Base-by-base conservation (phyloP, 352 stramenopile species). In the Albugo laibachii region DNA sequence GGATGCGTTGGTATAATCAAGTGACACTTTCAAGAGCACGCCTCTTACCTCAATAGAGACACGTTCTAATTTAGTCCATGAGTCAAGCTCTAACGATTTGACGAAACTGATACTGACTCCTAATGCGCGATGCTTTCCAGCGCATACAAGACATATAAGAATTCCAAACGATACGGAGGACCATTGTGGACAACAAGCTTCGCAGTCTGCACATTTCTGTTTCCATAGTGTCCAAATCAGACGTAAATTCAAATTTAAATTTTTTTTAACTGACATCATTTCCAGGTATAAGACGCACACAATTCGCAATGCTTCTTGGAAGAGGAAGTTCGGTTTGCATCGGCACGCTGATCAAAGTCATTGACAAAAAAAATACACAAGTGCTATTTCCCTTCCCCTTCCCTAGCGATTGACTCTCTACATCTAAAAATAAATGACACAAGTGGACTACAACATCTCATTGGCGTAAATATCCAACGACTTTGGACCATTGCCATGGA, bases 21-120 rank as follows among this genome's bases (percentile, higher is more conserved):
- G 20, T 41, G 24, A 31, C 24, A 31, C 3, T 31, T 31, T 31
- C 3, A 6, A 8, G 2, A 35, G 3, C 6, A 48, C 43, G 19
- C 15, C 16, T 10, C 43, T 11, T 14, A 68, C 49, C 54, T 86
- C 69, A n/a, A 91, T 56, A 13, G 58, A 52, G 15, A 65, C 61
- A 11, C 67, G 57, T 45, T 91, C 72, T 4, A 18, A 58, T 8
- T 46, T 15, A 10, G 69, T 66, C 75, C 78, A 92, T 10, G 54
- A 62, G 49, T 92, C 78, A 74, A 92, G 88, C 13, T 52, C 58
- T 11, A 92, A 45, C 10, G 75, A 88, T 63, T 87, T 86, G 59
- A 92, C 75, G 50, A 88, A 83, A 57, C 73, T 88, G 47, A 71
- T 69, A 41, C 64, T 61, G 8, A 92, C 78, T 3, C 78, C 78